Evolutionary conservation across 2,329 filamentous ascomycete genomes (phyloP).

Genomic region (Penicillium sp.): DNA sequence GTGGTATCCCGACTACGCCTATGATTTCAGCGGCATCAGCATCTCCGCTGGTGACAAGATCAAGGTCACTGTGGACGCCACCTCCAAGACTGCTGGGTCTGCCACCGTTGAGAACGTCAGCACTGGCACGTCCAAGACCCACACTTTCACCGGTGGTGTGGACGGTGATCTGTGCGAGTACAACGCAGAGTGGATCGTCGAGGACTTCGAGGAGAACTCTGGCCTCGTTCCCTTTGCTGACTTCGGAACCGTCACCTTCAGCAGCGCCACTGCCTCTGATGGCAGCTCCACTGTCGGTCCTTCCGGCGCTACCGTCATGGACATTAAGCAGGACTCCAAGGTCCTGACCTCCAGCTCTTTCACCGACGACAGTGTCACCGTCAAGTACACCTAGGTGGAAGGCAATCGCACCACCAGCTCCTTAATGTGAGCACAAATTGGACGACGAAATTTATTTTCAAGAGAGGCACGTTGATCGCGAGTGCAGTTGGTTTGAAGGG

Average conservation of each 20-base stretch:
- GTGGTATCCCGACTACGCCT: constrained; percentile 57
- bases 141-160: constrained; percentile 48
- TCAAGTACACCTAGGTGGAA: constrained; percentile 24
- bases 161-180: constrained; percentile 49
- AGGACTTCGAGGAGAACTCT: constrained; percentile 25
- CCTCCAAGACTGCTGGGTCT: constrained; percentile 42
- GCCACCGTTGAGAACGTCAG: constrained; percentile 51
- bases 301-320: constrained; percentile 43
- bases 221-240: constrained; percentile 7
- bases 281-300: constrained; percentile 32
- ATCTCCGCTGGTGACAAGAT: constrained; percentile 47
- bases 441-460: too few relatives aligned
- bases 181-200: constrained; percentile 63
- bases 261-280: constrained; percentile 36
- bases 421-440: too few relatives aligned
- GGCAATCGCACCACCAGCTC: too few relatives aligned
- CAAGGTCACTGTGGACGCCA: constrained; percentile 43
- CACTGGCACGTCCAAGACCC: constrained; percentile 51
- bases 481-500: too few relatives aligned
- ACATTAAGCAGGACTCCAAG: constrained; percentile 43
- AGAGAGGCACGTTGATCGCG: too few relatives aligned
- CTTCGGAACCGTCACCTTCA: constrained; percentile 37
- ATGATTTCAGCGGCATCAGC: constrained; percentile 50
- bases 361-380: constrained; percentile 19
- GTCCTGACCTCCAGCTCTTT: constrained; percentile 36